Evolutionary conservation across 2,329 filamentous ascomycete genomes (phyloP), one percentile per base, ranked within the genome.

Genomic region (Aspergillus sp.): DNA sequence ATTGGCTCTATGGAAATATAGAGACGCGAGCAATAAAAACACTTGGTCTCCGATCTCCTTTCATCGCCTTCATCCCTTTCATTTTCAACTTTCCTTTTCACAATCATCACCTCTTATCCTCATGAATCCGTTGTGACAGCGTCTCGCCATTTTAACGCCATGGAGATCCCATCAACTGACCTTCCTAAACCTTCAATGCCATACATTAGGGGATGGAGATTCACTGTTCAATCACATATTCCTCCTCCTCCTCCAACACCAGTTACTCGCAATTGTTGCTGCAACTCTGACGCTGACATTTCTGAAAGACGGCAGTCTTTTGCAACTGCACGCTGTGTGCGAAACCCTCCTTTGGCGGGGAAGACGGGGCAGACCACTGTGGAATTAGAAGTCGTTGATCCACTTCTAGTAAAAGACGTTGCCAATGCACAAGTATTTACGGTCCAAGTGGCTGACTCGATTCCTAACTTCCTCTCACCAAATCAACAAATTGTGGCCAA

Each of bases 371-470:
- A 43, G 13, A 31, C 45, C 40, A 47, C 39, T n/a, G 30, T 57
- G 26, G 42, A 40, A 30, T 39, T 59, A 11, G 45, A 55, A 39
- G 33, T 56, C 27, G 29, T 47, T 33, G 43, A 50, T 29, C 8
- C 45, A 31, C 39, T 59, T 13, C 42, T 47, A 43, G 50, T 33
- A n/a, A 48, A 49, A 11, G 46, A 56, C 36, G 44, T 45, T 33
- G 37, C 46, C 35, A 54, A 52, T 40, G 42, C 52, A 7, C 52
- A 59, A 37, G 47, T 54, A 30, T 47, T 59, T 27, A 51, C 40
- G 11, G 46, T 49, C 30, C 41, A 40, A 31, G 26, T 53, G 31
- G 7, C 51, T 26, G 33, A 39, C 28, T 37, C 37, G 27, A 37
- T n/a, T 29, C 47, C 44, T 10, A 26, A 34, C 30, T 33, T 35